phyloP scores from a whole-genome alignment of 208 protist genomes.

The Crithidia fasciculata region DNA sequence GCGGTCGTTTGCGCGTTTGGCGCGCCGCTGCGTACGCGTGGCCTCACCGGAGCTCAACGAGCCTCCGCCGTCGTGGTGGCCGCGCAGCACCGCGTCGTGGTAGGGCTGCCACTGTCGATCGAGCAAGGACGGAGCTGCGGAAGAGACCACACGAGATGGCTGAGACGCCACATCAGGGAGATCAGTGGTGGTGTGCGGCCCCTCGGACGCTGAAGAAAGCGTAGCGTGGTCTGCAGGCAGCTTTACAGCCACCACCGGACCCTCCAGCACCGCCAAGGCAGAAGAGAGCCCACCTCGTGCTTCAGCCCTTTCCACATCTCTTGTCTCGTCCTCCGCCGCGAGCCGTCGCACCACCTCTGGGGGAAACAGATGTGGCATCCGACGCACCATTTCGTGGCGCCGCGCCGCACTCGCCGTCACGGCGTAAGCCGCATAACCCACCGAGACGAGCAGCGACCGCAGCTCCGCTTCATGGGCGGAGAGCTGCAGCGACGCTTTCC shows the following conservation, averaged over 20 bases:
- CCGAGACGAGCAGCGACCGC: conserved; percentile 21
- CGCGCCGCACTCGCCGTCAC: conserved; percentile 29
- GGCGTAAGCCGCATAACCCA: conserved; percentile 61
- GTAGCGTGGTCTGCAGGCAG: no score
- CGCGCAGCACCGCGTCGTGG: not conserved
- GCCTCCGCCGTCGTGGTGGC: not conserved
- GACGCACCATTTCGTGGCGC: conserved; percentile 41
- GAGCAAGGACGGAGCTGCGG: conserved; percentile 7
- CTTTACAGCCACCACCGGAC: conserved; percentile 2
- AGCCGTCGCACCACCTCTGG: conserved; percentile 51
- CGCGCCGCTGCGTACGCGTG: not conserved
- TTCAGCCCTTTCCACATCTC: not conserved
- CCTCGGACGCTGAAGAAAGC: no score
- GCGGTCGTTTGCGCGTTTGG: conserved; percentile 23
- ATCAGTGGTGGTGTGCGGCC: no score
- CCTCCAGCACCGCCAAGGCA: conserved; percentile 18
- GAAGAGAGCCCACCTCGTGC: not conserved
- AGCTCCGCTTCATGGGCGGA: conserved; percentile 10
- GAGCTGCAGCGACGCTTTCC: conserved; percentile 24
- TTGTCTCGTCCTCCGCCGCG: conserved; percentile 16
- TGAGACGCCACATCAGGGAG: not conserved
- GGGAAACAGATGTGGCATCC: conserved; percentile 73
- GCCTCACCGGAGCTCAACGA: not conserved
- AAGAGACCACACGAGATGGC: not conserved
- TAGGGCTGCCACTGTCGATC: conserved; percentile 19